These are phyloP conservation scores for Lolium multiflorum DNA, from an alignment of 176 grass and related monocot species.

Conservation along the genomic window DNA sequence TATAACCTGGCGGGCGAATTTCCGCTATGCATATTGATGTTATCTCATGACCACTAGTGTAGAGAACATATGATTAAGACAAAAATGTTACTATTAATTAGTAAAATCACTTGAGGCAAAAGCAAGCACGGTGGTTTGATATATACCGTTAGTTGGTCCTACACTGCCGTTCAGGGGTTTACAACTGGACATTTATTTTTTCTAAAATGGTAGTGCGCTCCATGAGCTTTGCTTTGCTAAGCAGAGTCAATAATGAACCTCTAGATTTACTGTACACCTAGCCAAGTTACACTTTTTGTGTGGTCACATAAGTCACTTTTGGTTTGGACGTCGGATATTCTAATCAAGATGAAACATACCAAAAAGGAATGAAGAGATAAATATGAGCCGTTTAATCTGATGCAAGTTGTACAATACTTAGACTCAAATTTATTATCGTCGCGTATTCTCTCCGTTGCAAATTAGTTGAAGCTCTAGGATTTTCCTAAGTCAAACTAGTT, in stretches of 20 bases:
- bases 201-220: slow-evolving; percentile 14
- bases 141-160: slow-evolving; percentile 17
- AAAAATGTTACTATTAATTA: background rate
- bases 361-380: background rate
- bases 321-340: background rate
- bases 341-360: background rate
- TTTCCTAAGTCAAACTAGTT: too few species aligned
- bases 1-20: background rate
- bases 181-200: background rate
- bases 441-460: too few species aligned
- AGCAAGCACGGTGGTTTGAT: slow-evolving; percentile 26
- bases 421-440: background rate
- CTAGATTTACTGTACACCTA: background rate
- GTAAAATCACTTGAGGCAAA: slow-evolving; percentile 33
- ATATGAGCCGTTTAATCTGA: background rate
- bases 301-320: background rate
- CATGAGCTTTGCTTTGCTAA: slow-evolving; percentile 13
- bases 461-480: too few species aligned
- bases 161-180: slow-evolving; percentile 1
- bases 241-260: background rate
- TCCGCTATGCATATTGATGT: background rate
- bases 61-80: background rate
- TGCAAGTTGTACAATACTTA: background rate
- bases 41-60: background rate
- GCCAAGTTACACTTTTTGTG: background rate